phyloP scores from a whole-genome alignment of 2,329 filamentous ascomycete genomes.

The Penicillium frequentans region DNA sequence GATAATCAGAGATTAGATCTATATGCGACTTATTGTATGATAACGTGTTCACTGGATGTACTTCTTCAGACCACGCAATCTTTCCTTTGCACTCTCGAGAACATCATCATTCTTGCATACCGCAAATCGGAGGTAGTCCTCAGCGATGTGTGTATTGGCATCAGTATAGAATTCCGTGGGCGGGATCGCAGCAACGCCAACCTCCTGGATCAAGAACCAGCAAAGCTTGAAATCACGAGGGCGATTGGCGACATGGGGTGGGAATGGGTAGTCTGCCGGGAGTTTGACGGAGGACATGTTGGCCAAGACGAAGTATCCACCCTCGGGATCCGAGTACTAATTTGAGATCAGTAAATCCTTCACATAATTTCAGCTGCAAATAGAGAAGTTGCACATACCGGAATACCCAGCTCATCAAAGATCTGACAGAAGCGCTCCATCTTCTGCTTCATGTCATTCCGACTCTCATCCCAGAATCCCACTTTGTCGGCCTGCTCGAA shows the following conservation, averaged over 20 bases:
- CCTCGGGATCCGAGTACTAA: slow-evolving; percentile 84
- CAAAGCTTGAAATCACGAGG: slow-evolving; percentile 91
- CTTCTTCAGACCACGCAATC: slow-evolving; percentile 70
- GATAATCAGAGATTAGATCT: not conserved
- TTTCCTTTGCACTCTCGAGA: slow-evolving; percentile 73
- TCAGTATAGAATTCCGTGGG: slow-evolving; percentile 97
- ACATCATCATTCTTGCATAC: slow-evolving; percentile 94
- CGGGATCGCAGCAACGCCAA: slow-evolving; percentile 93
- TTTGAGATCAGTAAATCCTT: slow-evolving; percentile 2
- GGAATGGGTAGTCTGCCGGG: slow-evolving; percentile 83
- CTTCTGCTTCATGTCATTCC: slow-evolving; percentile 85
- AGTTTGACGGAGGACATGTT: slow-evolving; percentile 88
- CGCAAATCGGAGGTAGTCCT: slow-evolving; percentile 92
- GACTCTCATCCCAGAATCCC: slow-evolving; percentile 83
- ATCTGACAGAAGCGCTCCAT: slow-evolving; percentile 83
- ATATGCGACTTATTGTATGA: not conserved
- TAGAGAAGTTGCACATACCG: slow-evolving; percentile 40
- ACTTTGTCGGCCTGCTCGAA: slow-evolving; percentile 85
- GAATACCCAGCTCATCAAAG: slow-evolving; percentile 72
- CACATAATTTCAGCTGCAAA: not conserved
- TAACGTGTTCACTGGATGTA: slow-evolving; percentile 54
- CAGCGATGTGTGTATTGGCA: slow-evolving; percentile 75
- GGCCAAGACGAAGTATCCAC: slow-evolving; percentile 94
- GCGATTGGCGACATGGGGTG: slow-evolving; percentile 78
- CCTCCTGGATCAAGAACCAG: slow-evolving; percentile 96